Conservation (phyloP, 2,329 filamentous ascomycete genomes). For the Pseudocercospora ulei region DNA sequence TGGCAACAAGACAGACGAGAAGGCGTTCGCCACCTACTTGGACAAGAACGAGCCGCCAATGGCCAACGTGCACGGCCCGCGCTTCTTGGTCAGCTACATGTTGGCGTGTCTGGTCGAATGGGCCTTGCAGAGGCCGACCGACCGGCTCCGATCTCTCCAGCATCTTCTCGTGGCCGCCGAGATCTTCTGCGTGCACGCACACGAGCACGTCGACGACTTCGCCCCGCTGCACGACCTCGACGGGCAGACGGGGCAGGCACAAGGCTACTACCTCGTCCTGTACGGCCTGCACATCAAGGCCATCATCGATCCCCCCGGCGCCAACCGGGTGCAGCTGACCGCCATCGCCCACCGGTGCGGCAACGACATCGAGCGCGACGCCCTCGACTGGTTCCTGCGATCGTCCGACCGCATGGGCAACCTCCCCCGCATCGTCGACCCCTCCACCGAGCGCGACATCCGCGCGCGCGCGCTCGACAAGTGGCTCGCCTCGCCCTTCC, state of each 20-base stretch:
- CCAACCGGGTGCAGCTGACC: background rate
- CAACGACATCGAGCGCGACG: background rate
- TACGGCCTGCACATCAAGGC: background rate
- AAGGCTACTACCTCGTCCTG: background rate
- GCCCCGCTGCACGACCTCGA: background rate
- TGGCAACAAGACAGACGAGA: background rate
- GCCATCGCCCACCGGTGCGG: background rate
- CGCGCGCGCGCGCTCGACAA: background rate
- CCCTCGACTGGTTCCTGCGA: background rate
- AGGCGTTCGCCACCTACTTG: background rate
- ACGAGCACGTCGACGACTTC: background rate
- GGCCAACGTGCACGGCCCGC: background rate
- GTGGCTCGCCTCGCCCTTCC: background rate
- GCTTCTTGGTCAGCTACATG: conserved; percentile 3
- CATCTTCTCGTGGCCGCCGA: background rate
- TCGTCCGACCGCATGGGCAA: background rate
- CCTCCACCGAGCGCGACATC: background rate
- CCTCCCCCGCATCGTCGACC: conserved; percentile 1
- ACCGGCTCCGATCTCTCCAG: background rate
- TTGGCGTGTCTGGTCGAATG: background rate
- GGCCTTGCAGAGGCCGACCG: background rate
- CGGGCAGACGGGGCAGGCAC: too few species aligned
- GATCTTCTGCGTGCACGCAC: too few species aligned
- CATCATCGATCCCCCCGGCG: background rate
- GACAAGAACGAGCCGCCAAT: background rate